phyloP scores from a whole-genome alignment of 305 asterid species.

The Solanum chacoense region DNA sequence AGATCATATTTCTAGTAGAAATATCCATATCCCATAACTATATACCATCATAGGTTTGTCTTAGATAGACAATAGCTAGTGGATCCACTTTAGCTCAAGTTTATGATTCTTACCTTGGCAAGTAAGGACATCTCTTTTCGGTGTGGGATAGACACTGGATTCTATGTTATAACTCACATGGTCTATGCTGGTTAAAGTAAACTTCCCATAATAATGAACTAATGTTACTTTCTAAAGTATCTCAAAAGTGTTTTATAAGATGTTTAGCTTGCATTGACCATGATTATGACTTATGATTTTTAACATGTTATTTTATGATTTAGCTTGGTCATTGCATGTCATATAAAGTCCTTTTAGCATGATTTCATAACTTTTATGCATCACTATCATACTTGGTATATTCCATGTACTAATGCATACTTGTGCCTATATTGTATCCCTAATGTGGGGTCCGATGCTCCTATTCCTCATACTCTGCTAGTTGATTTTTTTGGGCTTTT shows the following conservation, averaged over 20 bases:
- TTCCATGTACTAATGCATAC: background rate
- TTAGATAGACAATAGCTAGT: background rate
- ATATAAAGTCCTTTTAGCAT: background rate
- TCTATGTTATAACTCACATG: background rate
- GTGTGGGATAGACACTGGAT: background rate
- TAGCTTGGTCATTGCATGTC: background rate
- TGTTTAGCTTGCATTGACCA: background rate
- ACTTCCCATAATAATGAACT: background rate
- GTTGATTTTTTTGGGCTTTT: background rate
- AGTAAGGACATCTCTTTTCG: background rate
- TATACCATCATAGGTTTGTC: background rate
- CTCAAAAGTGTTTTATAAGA: background rate
- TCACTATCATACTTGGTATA: background rate
- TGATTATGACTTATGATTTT: background rate
- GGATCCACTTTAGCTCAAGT: background rate
- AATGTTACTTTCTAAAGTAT: background rate
- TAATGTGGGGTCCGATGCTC: background rate
- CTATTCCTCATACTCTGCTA: background rate
- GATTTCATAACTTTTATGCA: too few species aligned
- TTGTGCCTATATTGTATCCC: background rate
- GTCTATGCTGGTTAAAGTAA: background rate
- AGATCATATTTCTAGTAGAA: background rate
- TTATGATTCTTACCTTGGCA: background rate
- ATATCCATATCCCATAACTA: background rate
- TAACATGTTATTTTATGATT: too few species aligned